phyloP scores from a whole-genome alignment of 164 flowering plant genomes.

The Paratinospora sagittata region DNA sequence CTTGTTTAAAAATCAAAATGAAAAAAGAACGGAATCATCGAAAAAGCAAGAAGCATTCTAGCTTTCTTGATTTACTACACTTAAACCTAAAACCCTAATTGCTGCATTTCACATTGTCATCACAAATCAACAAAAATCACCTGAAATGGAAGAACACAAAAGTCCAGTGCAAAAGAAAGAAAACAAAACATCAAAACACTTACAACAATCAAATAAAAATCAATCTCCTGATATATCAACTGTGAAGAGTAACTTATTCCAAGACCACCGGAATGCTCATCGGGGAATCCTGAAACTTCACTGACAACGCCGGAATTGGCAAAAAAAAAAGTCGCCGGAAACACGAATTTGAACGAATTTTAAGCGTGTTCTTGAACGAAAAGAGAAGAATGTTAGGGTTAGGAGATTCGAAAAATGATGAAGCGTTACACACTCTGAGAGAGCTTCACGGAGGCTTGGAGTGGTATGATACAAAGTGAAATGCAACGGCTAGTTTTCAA shows the following conservation, averaged over 20 bases:
- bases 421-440: background rate
- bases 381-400: background rate
- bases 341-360: background rate
- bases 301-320: background rate
- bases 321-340: slow-evolving; percentile 1
- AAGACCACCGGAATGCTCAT: background rate
- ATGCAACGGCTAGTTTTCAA: slow-evolving; percentile 14
- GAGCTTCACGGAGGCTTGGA: slow-evolving; percentile 1
- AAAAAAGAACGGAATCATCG: background rate
- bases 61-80: background rate
- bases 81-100: background rate
- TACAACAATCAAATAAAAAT: background rate
- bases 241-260: background rate
- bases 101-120: background rate
- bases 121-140: slow-evolving; percentile 9
- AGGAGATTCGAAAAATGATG: background rate
- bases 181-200: background rate
- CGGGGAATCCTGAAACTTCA: background rate
- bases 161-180: background rate
- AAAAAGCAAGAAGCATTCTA: background rate
- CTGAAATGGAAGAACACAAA: too few species aligned
- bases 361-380: background rate
- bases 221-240: background rate
- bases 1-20: too few species aligned
- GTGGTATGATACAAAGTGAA: background rate